Percentiles rank a stretch among this genome's conserved stretches.
These are phyloP conservation scores for Biscogniauxia sp. DNA, from an alignment of 2,329 filamentous ascomycete species.

Conservation along the genomic window DNA sequence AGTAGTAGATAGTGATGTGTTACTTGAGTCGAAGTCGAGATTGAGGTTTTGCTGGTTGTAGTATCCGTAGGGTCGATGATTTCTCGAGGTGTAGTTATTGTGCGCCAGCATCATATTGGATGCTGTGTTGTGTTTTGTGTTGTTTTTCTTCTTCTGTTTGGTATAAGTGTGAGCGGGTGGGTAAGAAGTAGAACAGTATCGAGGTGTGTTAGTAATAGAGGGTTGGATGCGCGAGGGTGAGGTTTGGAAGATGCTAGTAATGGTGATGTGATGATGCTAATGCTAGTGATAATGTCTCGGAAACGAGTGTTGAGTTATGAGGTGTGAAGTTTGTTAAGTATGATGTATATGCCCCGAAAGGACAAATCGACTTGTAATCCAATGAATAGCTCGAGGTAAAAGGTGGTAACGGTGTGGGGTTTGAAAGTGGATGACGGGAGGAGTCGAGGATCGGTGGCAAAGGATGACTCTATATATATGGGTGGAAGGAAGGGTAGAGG, in stretches of 20 bases:
- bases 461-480: not conserved
- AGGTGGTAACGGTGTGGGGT: not conserved
- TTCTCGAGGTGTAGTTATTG: slow-evolving; percentile 26
- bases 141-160: not conserved
- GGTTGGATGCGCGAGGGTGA: not conserved
- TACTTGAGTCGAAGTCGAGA: slow-evolving; percentile 4
- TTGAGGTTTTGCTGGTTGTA: slow-evolving; percentile 28
- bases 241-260: not conserved
- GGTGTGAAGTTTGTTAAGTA: not conserved
- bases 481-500: not conserved
- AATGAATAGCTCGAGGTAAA: not conserved
- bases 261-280: not conserved
- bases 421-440: not conserved
- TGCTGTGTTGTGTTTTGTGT: not conserved
- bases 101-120: slow-evolving; percentile 34
- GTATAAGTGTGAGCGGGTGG: not conserved
- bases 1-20: slow-evolving; percentile 23
- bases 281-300: not conserved
- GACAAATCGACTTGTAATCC: not conserved
- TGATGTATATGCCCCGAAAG: not conserved
- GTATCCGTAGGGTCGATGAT: slow-evolving; percentile 22
- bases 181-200: too few species aligned
- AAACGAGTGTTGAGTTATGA: not conserved
- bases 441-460: not conserved
- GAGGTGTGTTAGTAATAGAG: too few species aligned